Percentiles rank a stretch among this genome's conserved stretches.
Evolutionary conservation across 2,329 filamentous ascomycete species (phyloP).

Genomic region (Fusarium praegraminearum): DNA sequence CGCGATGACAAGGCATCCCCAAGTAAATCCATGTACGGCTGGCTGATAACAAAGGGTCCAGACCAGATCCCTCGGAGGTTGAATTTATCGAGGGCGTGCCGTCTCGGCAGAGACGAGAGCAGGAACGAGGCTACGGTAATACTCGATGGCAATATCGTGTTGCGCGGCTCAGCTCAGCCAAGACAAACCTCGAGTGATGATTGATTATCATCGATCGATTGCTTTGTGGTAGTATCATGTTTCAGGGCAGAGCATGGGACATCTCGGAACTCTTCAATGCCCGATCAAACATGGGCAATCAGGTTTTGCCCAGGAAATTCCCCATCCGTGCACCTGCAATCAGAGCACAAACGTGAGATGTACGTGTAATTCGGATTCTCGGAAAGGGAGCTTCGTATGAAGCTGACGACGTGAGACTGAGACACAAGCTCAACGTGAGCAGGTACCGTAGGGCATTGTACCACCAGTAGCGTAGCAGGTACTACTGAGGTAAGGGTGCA

Average conservation of each 20-base stretch:
- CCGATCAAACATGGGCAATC: slow-evolving; percentile 19
- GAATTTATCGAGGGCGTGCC: slow-evolving; percentile 28
- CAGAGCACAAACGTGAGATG: not conserved
- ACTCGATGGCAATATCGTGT: not conserved
- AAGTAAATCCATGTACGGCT: slow-evolving; percentile 15
- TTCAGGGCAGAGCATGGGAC: slow-evolving; percentile 19
- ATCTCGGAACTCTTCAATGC: slow-evolving; percentile 17
- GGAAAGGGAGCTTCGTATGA: slow-evolving; percentile 35
- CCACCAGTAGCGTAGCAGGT: not conserved
- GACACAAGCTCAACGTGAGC: slow-evolving; percentile 4
- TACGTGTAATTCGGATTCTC: slow-evolving; percentile 18
- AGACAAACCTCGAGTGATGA: slow-evolving; percentile 12
- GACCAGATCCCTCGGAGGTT: slow-evolving; percentile 25
- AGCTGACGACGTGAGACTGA: slow-evolving; percentile 33
- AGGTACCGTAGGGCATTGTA: slow-evolving; percentile 5
- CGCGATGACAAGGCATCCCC: not conserved
- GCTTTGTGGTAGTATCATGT: slow-evolving; percentile 12
- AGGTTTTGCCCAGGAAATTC: slow-evolving; percentile 17
- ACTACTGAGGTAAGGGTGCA: not conserved
- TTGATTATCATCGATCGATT: slow-evolving; percentile 7
- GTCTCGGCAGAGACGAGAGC: slow-evolving; percentile 7
- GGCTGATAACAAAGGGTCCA: slow-evolving; percentile 16
- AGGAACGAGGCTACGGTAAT: slow-evolving; percentile 2
- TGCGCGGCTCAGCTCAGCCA: not conserved
- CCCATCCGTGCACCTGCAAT: slow-evolving; percentile 40